Evolutionary conservation across 352 stramenopile species (phyloP).

Genomic region (Phytophthora megakarya): DNA sequence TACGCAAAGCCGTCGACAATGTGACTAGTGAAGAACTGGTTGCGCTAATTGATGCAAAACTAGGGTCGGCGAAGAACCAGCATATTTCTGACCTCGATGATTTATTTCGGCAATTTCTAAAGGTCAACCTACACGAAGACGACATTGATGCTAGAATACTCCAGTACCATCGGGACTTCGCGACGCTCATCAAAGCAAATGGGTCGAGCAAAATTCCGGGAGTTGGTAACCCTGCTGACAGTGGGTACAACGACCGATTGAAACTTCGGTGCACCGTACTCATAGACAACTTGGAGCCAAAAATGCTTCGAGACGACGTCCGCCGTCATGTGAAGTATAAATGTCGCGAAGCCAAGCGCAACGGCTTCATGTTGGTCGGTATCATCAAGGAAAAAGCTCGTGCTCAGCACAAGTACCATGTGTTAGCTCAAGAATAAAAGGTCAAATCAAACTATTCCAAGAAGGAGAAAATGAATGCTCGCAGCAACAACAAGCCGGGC

Average conservation of each 20-base stretch:
- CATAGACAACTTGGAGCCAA: slow-evolving; percentile 19
- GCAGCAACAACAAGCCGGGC: slow-evolving; percentile 1
- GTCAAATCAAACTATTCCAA: slow-evolving; percentile 1
- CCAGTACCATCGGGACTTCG: slow-evolving; percentile 17
- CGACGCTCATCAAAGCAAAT: slow-evolving; percentile 15
- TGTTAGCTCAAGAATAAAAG: slow-evolving; percentile 4
- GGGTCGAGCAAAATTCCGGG: background rate
- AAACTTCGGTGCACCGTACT: slow-evolving; percentile 9
- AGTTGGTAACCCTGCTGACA: background rate
- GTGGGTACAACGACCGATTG: slow-evolving; percentile 11
- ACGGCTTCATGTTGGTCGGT: slow-evolving; percentile 7
- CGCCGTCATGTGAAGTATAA: slow-evolving; percentile 7
- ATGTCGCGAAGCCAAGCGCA: too few species aligned
- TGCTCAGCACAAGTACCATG: slow-evolving; percentile 12
- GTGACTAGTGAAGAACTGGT: slow-evolving; percentile 6
- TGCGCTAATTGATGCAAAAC: background rate
- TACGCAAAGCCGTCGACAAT: background rate
- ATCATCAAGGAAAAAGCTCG: slow-evolving; percentile 23
- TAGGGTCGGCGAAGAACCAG: slow-evolving; percentile 11
- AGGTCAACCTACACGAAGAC: slow-evolving; percentile 20
- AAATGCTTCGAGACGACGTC: slow-evolving; percentile 10
- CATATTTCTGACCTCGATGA: slow-evolving; percentile 18
- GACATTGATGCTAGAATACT: slow-evolving; percentile 18
- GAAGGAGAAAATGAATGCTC: slow-evolving; percentile 4
- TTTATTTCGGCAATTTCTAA: slow-evolving; percentile 17